A percentile compares a stretch with the other conserved stretches of the same genome.
Conservation (phyloP, 192 early-diverging fungal species). For the Obelidium mucronatum region DNA sequence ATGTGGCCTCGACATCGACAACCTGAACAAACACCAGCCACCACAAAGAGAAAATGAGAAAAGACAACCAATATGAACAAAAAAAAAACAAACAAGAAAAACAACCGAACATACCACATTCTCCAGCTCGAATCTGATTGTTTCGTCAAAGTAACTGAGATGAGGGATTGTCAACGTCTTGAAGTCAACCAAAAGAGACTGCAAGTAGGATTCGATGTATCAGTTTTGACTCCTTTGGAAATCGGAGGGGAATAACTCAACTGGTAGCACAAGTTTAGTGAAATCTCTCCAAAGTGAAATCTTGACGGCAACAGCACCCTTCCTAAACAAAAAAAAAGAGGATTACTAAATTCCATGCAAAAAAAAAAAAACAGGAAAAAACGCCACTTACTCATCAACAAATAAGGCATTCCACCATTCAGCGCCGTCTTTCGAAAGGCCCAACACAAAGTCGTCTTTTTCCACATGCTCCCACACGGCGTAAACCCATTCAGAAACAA, state of each 20-base stretch:
- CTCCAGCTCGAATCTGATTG: neutral
- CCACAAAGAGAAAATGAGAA: neutral
- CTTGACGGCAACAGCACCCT: neutral
- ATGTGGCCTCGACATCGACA: neutral
- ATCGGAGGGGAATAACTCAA: neutral
- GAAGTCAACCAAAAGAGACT: neutral
- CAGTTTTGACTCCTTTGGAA: too few relatives aligned
- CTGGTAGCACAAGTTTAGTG: neutral
- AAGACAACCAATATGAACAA: neutral
- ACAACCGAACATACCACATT: neutral
- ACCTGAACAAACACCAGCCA: too few relatives aligned
- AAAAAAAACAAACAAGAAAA: too few relatives aligned
- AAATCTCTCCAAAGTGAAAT: neutral
- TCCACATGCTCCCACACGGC: neutral
- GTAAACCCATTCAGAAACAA: neutral
- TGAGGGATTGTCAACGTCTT: neutral
- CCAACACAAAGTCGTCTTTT: neutral
- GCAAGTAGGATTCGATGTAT: neutral
- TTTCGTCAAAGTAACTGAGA: neutral
- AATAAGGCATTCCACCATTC: neutral
- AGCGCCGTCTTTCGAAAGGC: neutral
- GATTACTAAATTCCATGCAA: too few relatives aligned
- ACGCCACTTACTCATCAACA: neutral
- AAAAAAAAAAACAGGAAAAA: neutral
- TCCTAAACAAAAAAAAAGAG: too few relatives aligned